phyloP scores from a whole-genome alignment of 805 yeast species.

The Huiozyma sinensis region DNA sequence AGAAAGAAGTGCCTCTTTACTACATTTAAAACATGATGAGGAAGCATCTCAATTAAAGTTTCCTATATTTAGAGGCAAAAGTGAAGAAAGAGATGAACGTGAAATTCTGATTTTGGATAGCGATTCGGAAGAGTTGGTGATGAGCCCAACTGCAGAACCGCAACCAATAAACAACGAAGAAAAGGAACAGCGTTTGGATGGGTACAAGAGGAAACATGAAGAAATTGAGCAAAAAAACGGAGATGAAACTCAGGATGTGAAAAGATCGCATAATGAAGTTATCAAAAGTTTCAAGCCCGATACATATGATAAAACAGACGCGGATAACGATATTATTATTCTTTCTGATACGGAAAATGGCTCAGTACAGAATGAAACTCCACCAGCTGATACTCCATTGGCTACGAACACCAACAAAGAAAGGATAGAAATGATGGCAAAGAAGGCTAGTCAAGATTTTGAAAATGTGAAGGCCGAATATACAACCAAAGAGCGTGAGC shows the following conservation, averaged over 20 bases:
- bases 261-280: not conserved
- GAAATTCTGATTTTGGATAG: conserved; percentile 3
- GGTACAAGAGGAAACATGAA: conserved; percentile 1
- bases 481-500: conserved; percentile 5
- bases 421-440: conserved; percentile 2
- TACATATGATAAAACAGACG: not conserved
- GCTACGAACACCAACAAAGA: not conserved
- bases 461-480: not conserved
- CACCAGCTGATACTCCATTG: not conserved
- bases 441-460: conserved; percentile 3
- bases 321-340: conserved; percentile 13
- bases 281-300: not conserved
- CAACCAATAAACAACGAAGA: not conserved
- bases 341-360: conserved; percentile 26
- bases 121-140: conserved; percentile 2
- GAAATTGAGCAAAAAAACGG: not conserved
- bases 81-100: not conserved
- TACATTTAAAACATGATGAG: too few relatives aligned
- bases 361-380: not conserved
- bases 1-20: too few relatives aligned
- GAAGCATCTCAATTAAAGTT: not conserved
- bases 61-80: not conserved
- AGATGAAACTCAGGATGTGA: not conserved
- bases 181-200: not conserved
- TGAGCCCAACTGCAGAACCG: not conserved